Evolutionary conservation across 2,329 filamentous ascomycete genomes (phyloP), one percentile per base, ranked within the genome.

Genomic region (Lasiodiplodia citricola): DNA sequence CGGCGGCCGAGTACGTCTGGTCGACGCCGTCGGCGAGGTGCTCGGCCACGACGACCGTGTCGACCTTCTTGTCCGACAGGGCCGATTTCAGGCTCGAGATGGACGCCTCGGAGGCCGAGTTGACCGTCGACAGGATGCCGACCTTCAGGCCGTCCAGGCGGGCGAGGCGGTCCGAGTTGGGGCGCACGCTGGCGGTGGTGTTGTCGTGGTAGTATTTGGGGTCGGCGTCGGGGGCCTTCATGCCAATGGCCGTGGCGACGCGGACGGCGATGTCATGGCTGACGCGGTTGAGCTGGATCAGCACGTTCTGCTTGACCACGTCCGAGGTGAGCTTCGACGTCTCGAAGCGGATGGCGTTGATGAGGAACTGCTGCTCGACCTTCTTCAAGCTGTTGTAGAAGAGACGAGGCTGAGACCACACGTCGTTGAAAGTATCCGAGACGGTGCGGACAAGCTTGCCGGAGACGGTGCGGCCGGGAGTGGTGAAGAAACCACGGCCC

Each of bases 301-400:
- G 83, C 1, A 91, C 87, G 71, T 92, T 92, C 71, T 86, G 79
- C 79, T 88, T 88, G 18, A 93, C 87, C 1, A 83, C 74, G 0
- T 79, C 72, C 52, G 87, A 89, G 72, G 83, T 80, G 41, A 93
- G 73, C 16, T 91, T 85, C 25, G 87, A 85, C 0, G 85, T 86
- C 80, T 93, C 91, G 77, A 93, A 92, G 35, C 91, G 88, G 67
- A 93, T 88, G 0, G 90, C 90, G 76, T 93, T 90, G 80, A 93
- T 84, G 50, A 93, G 78, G 75, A 92, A 90, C 74, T 93, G 90
- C 76, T 92, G 87, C 79, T 93, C 91, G 0, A 84, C 83, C 1
- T 85, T 82, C 1, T 85, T 82, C 62, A 93, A 82, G 0, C 67
- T 92, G 84, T 93, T 93, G 84, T 87, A 92, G 81, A 93, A 92